These are phyloP conservation scores for Phoenix dactylifera DNA, from an alignment of 176 grass and related monocot species.

Conservation along the genomic window DNA sequence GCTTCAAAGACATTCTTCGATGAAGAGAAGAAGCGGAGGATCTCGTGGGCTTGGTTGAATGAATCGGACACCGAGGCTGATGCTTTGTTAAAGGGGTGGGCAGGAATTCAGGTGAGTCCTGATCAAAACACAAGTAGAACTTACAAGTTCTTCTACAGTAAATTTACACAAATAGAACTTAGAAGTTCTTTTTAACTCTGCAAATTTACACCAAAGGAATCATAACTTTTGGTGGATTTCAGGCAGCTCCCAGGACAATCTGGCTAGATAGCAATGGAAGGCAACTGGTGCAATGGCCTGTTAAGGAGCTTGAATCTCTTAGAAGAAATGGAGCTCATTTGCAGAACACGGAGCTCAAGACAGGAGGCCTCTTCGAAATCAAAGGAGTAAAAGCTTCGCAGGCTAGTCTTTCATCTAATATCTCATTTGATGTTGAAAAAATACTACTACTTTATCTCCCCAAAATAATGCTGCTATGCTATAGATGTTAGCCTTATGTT, in stretches of 20 bases:
- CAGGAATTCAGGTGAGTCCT: conserved; percentile 46
- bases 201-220: no score
- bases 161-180: no score
- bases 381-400: conserved; percentile 30
- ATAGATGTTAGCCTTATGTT: not conserved
- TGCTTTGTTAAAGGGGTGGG: conserved; percentile 49
- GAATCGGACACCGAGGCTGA: conserved; percentile 42
- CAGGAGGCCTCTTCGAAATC: conserved; percentile 25
- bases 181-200: no score
- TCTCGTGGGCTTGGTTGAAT: conserved; percentile 67
- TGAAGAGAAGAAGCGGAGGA: conserved; percentile 36
- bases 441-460: no score
- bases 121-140: not conserved
- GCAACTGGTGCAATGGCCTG: conserved; percentile 70
- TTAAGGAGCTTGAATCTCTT: conserved; percentile 50
- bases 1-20: conserved; percentile 56
- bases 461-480: not conserved
- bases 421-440: no score
- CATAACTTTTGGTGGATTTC: not conserved
- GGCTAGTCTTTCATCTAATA: not conserved
- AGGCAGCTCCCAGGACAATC: conserved; percentile 47
- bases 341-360: conserved; percentile 8
- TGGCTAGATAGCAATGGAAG: conserved; percentile 41
- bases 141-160: no score
- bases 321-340: conserved; percentile 24